Evolutionary conservation across 2,329 filamentous ascomycete species (phyloP), one percentile per base, ranked within the genome.

Genomic region (Aspergillus sp.): DNA sequence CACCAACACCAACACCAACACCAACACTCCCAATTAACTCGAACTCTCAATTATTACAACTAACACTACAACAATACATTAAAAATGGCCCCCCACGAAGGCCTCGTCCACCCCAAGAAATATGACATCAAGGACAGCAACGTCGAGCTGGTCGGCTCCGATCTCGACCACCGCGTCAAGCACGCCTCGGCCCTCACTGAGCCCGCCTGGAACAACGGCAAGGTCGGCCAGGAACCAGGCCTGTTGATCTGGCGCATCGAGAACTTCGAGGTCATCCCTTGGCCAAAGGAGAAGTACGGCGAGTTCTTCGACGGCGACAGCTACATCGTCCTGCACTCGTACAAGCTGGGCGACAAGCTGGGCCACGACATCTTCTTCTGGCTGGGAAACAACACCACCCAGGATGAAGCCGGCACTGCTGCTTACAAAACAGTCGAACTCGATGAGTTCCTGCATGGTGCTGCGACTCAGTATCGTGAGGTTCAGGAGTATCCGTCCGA

Each of bases 351-450:
- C 43, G 65, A 81, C 58, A 79, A 77, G 64, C 75, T 88, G 4
- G 76, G 74, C 43, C 86, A 89, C 64, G 86, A 89, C 50, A 82
- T 89, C 66, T 89, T 87, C 78, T 89, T 89, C 76, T 90, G 86
- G 87, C 79, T 89, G 1, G 87, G 87, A 4, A 77, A 73, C 52
- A 82, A 87, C 66, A 89, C 86, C 0, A 82, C 84, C 2, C 85
- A 88, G 73, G 87, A 89, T 62, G 87, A 90, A 73, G 86, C 86
- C 2, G 87, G 87, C 15, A 85, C 83, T 0, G 87, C 87, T 0
- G 87, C 87, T 2, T 84, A 90, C 75, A 90, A 89, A 77, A 87
- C 87, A 0, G 86, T 88, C 23, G 87, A 89, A 71, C 77, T 90
- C 15, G 87, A 89, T 64, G 86, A 89, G 71, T 88, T 87, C 66